Base-by-base conservation (phyloP, 805 yeast species). In the Metschnikowia lochheadii region DNA sequence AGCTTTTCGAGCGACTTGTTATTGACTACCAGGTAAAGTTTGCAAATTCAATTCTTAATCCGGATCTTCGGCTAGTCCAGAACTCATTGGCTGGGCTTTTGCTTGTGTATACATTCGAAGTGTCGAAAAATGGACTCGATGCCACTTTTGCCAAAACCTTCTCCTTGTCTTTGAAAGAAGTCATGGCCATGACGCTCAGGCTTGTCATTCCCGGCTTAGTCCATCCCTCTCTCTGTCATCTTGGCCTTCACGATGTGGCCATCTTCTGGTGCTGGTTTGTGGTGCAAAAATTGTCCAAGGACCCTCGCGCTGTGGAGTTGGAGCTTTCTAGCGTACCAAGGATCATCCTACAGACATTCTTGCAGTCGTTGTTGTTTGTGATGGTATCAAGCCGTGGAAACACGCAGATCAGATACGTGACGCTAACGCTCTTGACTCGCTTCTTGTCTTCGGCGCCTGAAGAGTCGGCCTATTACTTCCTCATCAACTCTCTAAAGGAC, bases 381-480 rank as follows among this genome's bases (percentile, higher is more conserved):
- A 47, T 54, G 31, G 47, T 47, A 3, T 36, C 56, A 5, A 46
- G 46, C 43, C 37, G 38, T 14, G 42, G 40, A 14, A 40, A 48
- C 33, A 58, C 67, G 1, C 65, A 70, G 49, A 70, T 76, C 34
- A 65, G 73, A 36, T 61, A 64, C 44, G 70, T 81, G 31, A 70
- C 77, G 10, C 79, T 82, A 58, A 83, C 91, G 0, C 69, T 88
- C 40, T 66, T 89, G 34, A 82, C 87, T 1, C 82, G 83, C 56
- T 60, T 88, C 1, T 68, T 92, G 56, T 77, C 85, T 7, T 62
- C 78, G 18, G 65, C 83, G 32, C 79, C 83, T 0, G 88, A 87
- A 52, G 70, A 71, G 1, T 66, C 75, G 11, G 67, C 86, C 0
- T 88, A 81, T 65, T 69, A 71, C 2, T 87, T 86, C 61, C 69